Conservation (phyloP, 208 protist genomes). For the Crithidia bombi region DNA sequence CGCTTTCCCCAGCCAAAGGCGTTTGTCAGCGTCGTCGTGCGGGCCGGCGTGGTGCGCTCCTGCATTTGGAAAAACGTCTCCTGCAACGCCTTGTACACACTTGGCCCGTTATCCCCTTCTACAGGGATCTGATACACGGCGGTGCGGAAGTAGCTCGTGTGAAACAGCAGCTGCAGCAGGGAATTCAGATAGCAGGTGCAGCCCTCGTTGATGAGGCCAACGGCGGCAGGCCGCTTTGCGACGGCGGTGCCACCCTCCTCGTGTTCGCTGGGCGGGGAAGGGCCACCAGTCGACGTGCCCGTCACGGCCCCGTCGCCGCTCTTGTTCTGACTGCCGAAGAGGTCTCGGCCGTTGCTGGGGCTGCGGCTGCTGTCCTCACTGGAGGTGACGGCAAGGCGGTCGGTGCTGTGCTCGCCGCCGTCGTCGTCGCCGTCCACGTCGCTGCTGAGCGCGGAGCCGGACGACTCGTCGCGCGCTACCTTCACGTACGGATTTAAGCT, state of each 20-base stretch:
- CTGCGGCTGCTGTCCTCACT: slow-evolving; percentile 24
- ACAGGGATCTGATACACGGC: slow-evolving; percentile 83
- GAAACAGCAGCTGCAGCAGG: slow-evolving; percentile 88
- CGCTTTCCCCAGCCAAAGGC: slow-evolving; percentile 90
- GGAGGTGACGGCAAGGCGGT: slow-evolving; percentile 20
- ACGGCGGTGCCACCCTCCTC: neutral
- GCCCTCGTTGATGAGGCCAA: slow-evolving; percentile 90
- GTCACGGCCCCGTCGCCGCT: neutral
- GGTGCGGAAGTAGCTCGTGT: slow-evolving; percentile 85
- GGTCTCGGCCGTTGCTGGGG: slow-evolving; percentile 10
- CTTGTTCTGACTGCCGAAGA: neutral
- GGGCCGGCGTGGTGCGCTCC: slow-evolving; percentile 58
- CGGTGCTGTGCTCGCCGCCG: slow-evolving; percentile 19
- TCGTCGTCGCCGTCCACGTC: slow-evolving; percentile 13
- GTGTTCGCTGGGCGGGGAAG: neutral
- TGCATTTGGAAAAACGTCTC: slow-evolving; percentile 90
- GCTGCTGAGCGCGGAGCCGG: slow-evolving; percentile 12
- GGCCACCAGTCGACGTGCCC: neutral
- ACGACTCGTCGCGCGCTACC: slow-evolving; percentile 14
- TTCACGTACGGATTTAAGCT: slow-evolving; percentile 9
- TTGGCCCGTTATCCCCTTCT: slow-evolving; percentile 38
- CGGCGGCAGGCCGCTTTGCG: slow-evolving; percentile 16
- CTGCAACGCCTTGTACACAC: slow-evolving; percentile 75
- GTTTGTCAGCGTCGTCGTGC: slow-evolving; percentile 82
- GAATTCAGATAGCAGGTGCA: slow-evolving; percentile 94